Evolutionary conservation across 495 filamentous ascomycete genomes (phyloP).

Genomic region (Rostrohypoxylon terebratum): DNA sequence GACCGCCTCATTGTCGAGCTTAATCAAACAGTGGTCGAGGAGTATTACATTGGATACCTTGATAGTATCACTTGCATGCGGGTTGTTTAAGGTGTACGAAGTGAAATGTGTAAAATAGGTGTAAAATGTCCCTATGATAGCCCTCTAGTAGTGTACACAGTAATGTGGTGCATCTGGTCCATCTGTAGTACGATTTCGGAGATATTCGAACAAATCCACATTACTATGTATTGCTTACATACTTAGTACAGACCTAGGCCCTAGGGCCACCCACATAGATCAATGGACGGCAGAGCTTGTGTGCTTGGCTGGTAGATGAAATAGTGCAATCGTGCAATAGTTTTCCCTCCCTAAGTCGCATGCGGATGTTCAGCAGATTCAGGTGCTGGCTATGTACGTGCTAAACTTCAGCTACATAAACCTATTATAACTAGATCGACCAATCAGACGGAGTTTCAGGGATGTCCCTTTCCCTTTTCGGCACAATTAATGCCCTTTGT

Average conservation of each 20-base stretch:
- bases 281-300: neutral
- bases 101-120: no score
- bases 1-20: neutral
- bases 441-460: slow-evolving; percentile 23
- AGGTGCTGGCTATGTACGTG: slow-evolving; percentile 1
- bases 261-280: neutral
- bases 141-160: no score
- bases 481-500: slow-evolving; percentile 35
- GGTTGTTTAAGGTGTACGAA: slow-evolving; percentile 13
- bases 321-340: neutral
- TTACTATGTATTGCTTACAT: neutral
- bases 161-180: neutral
- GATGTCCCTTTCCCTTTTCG: slow-evolving; percentile 42
- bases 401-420: neutral
- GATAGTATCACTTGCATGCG: slow-evolving; percentile 9
- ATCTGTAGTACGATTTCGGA: slow-evolving; percentile 33
- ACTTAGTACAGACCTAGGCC: no score
- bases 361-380: slow-evolving; percentile 16
- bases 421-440: slow-evolving; percentile 10
- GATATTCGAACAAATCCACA: neutral
- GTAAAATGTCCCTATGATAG: neutral
- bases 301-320: neutral
- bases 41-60: no score
- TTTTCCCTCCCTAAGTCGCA: slow-evolving; percentile 19
- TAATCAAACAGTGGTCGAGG: neutral